A percentile compares a stretch with the other conserved stretches of the same genome.
These are phyloP conservation scores for Inga oerstediana DNA, from an alignment of 306 rosid species.

Conservation along the genomic window DNA sequence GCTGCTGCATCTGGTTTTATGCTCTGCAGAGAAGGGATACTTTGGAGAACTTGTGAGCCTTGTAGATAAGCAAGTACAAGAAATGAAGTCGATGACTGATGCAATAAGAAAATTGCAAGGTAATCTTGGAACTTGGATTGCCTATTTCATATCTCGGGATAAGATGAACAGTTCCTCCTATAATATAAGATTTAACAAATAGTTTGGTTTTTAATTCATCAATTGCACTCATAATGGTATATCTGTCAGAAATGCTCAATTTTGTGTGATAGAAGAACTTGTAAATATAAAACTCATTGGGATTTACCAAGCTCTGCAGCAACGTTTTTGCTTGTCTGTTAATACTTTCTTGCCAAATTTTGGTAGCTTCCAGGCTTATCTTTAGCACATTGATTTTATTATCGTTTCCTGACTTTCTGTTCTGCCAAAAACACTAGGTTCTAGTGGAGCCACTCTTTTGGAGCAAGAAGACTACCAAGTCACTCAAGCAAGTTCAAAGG, in stretches of 20 bases:
- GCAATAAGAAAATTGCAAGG: slow-evolving; percentile 77
- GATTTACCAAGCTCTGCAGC: slow-evolving; percentile 1
- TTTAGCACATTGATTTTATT: slow-evolving; percentile 3
- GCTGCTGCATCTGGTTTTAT: slow-evolving; percentile 34
- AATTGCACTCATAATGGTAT: background rate
- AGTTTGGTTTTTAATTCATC: slow-evolving; percentile 20
- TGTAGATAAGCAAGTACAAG: slow-evolving; percentile 70
- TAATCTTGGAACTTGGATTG: slow-evolving; percentile 28
- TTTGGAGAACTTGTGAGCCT: slow-evolving; percentile 53
- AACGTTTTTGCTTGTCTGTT: slow-evolving; percentile 18
- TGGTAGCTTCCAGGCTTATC: slow-evolving; percentile 1
- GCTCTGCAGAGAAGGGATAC: slow-evolving; percentile 56
- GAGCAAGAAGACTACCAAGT: slow-evolving; percentile 48
- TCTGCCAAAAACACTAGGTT: slow-evolving; percentile 41
- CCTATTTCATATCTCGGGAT: slow-evolving; percentile 18
- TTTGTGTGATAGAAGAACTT: slow-evolving; percentile 2
- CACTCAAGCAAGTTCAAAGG: slow-evolving; percentile 61
- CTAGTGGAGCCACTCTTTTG: slow-evolving; percentile 41
- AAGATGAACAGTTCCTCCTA: background rate
- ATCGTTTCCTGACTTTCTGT: slow-evolving; percentile 29
- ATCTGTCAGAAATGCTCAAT: background rate
- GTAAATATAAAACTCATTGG: background rate
- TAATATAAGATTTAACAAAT: background rate
- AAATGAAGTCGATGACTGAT: slow-evolving; percentile 80
- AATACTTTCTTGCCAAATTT: background rate